These are phyloP conservation scores for Cercospora sp. DNA, from an alignment of 2,329 filamentous ascomycete species.

Conservation along the genomic window DNA sequence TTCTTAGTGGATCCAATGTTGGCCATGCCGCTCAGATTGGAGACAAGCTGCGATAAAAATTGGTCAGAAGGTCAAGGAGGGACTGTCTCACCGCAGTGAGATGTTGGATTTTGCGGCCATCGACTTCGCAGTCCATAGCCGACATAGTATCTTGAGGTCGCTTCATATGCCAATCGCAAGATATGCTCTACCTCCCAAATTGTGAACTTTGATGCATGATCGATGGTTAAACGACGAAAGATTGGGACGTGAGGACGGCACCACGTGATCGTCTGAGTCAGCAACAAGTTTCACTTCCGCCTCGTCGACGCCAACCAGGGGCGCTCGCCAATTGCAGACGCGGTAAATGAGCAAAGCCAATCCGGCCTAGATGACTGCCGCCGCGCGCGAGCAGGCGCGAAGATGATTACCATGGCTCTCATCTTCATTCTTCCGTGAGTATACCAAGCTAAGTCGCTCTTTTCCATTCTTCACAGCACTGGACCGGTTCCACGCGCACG, in stretches of 20 bases:
- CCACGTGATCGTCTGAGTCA: not conserved
- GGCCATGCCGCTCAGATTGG: not conserved
- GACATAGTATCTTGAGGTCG: not conserved
- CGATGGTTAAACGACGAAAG: not conserved
- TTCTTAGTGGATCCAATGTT: not conserved
- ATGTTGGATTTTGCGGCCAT: not conserved
- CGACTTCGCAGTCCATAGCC: not conserved
- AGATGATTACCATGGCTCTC: not conserved
- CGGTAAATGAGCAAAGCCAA: slow-evolving; percentile 1
- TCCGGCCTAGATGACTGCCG: slow-evolving; percentile 1
- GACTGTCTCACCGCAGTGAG: not conserved
- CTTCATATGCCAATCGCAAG: not conserved
- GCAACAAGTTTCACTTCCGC: not conserved
- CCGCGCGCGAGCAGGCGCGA: slow-evolving; percentile 1
- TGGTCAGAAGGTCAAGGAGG: not conserved
- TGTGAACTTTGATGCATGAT: not conserved
- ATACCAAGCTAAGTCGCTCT: not conserved
- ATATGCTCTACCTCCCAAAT: not conserved
- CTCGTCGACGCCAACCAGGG: not conserved
- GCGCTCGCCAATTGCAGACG: slow-evolving; percentile 6
- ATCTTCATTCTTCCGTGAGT: not conserved
- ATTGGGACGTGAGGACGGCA: not conserved
- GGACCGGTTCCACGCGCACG: not conserved
- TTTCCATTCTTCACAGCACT: not conserved
- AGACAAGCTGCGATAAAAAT: not conserved